A percentile compares a stretch with the other conserved stretches of the same genome.
Evolutionary conservation across 1,139 yeast species (phyloP).

Genomic region (Pichia sp.): DNA sequence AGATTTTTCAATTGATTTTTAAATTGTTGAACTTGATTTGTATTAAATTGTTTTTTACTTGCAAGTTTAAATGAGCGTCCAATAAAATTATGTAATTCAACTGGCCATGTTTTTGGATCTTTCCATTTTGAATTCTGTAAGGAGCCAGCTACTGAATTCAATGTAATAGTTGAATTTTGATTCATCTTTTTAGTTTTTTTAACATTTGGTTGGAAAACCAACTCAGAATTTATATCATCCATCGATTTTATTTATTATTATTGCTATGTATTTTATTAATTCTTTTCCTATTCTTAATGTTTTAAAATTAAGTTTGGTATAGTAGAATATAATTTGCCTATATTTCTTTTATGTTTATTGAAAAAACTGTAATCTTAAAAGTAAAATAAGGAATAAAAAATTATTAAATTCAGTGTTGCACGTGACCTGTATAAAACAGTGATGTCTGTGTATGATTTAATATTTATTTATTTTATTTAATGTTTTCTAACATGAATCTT

Average conservation of each 20-base stretch:
- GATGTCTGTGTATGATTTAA: too few relatives aligned
- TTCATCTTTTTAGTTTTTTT: neutral
- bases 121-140: slow-evolving; percentile 11
- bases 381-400: neutral
- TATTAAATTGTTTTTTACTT: slow-evolving; percentile 26
- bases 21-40: slow-evolving; percentile 32
- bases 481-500: too few relatives aligned
- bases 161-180: neutral
- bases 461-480: too few relatives aligned
- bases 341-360: too few relatives aligned
- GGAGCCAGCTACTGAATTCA: slow-evolving; percentile 11
- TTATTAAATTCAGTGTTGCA: too few relatives aligned
- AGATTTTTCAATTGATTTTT: slow-evolving; percentile 42
- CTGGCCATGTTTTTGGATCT: slow-evolving; percentile 41
- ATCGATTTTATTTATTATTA: neutral
- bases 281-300: too few relatives aligned
- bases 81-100: slow-evolving; percentile 41
- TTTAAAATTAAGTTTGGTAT: too few relatives aligned
- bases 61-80: slow-evolving; percentile 38
- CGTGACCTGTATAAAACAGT: too few relatives aligned
- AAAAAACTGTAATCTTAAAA: neutral
- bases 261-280: too few relatives aligned
- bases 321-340: too few relatives aligned
- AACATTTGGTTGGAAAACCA: neutral
- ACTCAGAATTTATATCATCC: neutral